Evolutionary conservation across 192 early-diverging fungal genomes (phyloP).

Genomic region (Cetraspora pellucida): DNA sequence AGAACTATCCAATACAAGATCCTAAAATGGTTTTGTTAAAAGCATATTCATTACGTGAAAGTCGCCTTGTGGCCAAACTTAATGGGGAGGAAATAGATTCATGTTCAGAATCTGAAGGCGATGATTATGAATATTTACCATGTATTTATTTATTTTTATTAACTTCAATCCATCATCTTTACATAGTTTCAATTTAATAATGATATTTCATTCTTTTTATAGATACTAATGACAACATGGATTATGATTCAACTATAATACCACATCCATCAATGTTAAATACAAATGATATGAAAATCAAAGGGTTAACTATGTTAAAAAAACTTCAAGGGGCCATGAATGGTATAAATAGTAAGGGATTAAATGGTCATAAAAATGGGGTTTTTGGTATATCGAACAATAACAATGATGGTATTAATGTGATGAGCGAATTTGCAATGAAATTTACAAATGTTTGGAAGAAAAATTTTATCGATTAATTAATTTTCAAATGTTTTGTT

Average conservation of each 20-base stretch:
- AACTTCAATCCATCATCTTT: background rate
- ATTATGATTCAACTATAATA: background rate
- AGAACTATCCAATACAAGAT: conserved; percentile 34
- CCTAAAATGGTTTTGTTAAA: background rate
- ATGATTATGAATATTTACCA: conserved; percentile 14
- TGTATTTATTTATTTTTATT: background rate
- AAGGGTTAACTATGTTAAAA: conserved; percentile 21
- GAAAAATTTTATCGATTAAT: conserved; percentile 9
- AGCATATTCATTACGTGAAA: conserved; percentile 27
- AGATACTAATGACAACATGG: background rate
- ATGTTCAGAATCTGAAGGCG: background rate
- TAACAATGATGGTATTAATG: background rate
- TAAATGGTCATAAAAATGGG: background rate
- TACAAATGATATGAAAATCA: background rate
- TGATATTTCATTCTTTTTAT: conserved; percentile 1
- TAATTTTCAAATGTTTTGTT: too few species aligned
- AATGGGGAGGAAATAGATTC: conserved; percentile 27
- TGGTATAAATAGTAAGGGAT: background rate
- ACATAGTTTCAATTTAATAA: background rate
- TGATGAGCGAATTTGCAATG: background rate
- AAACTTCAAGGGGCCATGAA: conserved; percentile 4
- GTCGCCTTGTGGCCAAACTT: conserved; percentile 15
- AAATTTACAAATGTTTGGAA: conserved; percentile 17
- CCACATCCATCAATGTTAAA: background rate
- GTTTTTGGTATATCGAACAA: too few species aligned